Evolutionary conservation across 371 early-diverging fungal species (phyloP), one percentile per base, ranked within the genome.

Genomic region (Syncephalis plumigaleata): DNA sequence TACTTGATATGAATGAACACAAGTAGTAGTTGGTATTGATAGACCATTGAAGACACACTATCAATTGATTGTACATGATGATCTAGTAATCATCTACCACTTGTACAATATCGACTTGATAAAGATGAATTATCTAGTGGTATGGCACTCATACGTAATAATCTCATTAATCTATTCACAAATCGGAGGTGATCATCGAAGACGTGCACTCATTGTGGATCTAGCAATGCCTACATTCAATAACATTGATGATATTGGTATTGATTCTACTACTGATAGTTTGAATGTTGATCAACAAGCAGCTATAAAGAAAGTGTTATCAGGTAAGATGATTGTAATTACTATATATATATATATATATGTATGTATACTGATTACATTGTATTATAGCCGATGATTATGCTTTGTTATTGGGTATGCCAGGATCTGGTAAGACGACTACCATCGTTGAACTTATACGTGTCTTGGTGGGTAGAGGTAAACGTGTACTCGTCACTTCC

Each of bases 341-440:
- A n/a, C n/a, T n/a, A n/a, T n/a, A n/a, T n/a, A n/a, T n/a, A 21
- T 9, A 47, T 42, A 43, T 39, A 13, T 9, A 18, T 7, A 16
- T 27, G 21, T 11, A 13, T 16, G 17, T 4, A 22, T 18, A 21
- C n/a, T 40, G 21, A 36, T 45, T 3, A 25, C 26, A 5, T 25
- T 40, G 31, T 15, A 13, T 5, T 36, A 57, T 70, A 51, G 86
- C 87, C 0, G 52, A 77, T 36, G 93, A 97, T 53, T 98, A 95
- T 58, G 71, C 82, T 7, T 61, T 98, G 42, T 83, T 99, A 20
- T 67, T 97, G 31, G 99, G 99, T 17, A 96, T 98, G 96, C 99
- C 99, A n/a, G 99, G 99, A 1, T 96, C 99, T 0, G 99, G 99
- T 21, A 99, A 99, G 59, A 93, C 91, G 0, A 90, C 85, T 1